Base-by-base conservation (phyloP, 805 yeast genomes). In the Metschnikowia shivogae region DNA sequence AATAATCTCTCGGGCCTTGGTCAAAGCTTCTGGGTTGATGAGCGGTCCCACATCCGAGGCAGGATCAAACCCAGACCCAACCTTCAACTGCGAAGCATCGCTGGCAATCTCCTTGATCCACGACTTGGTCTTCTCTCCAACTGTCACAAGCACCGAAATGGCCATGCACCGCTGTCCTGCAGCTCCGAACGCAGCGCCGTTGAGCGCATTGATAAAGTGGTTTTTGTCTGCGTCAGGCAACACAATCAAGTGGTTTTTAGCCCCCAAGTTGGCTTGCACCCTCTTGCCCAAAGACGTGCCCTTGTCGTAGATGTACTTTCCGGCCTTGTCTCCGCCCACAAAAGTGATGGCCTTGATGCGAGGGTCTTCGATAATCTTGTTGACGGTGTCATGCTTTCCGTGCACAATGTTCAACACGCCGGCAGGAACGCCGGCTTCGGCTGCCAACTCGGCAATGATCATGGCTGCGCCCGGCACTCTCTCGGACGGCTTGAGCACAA, bases 101-200 rank as follows among this genome's bases (percentile, higher is more conserved):
- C 63, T 72, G 29, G 78, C 76, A 40, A 84, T 72, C 41, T 82
- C 89, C 34, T 67, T 55, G 43, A 84, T 65, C 86, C 88, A 83
- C 50, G 74, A 76, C 59, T 73, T 73, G 49, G 86, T 72, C 49
- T 74, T 71, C 20, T 44, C 47, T 34, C 89, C 89, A 20, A 85
- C 89, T 14, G 87, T 77, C 41, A 84, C 86, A 50, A 85, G 70
- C 30, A 82, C 86, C 19, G 86, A 81, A 43, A 85, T 80, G 9
- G 88, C 86, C 86, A 84, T 81, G 67, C 92, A 84, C 61, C 89
- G 79, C 73, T 84, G 92, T 50, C 90, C 92, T 14, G 90, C 89
- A 42, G 90, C 89, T 28, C 90, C 89, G 63, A 84, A 84, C 20
- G 89, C 86, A 43, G 90, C 89, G 40, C 88, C 85, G 47, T 74